Base-by-base conservation (phyloP, 805 yeast species). In the Myxozyma nipponensis region DNA sequence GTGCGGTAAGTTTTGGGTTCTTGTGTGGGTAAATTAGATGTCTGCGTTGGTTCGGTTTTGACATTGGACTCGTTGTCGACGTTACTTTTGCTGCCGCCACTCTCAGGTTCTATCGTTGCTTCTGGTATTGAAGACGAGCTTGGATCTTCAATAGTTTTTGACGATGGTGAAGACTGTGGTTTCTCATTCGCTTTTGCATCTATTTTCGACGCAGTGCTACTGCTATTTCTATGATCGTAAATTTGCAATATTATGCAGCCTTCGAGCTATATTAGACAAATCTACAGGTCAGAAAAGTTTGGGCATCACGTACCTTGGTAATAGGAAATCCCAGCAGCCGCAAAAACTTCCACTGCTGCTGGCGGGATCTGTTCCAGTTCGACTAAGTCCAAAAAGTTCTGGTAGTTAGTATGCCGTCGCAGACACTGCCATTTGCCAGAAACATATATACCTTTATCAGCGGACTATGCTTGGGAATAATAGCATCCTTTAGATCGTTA, bases 281-380 rank as follows among this genome's bases (percentile, higher is more conserved):
- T 3, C 15, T 3, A 21, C 9, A 10, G 19, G 4, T 23, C 5
- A 41, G 30, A 18, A 23, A 4, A 4, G 18, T 18, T 32, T 10
- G 21, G 35, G 22, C 2, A 36, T 35, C 5, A 32, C 13, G 9
- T 37, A 47, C 57, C 97, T 64, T 93, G 97, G 65, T 87, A 91
- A 47, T 88, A 78, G 52, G 80, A 79, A 30, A 90, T 79, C 18
- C 90, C 84, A 34, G 91, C 86, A 66, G 91, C 98, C 62, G 85
- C 81, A 40, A 93, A 75, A 7, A 91, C 85, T 69, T 93, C 98
- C 59, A 89, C 81, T 64, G 91, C 81, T 13, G 95, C 87, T 37
- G 87, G 85, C 1, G 97, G 96, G 13, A 91, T 86, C 61, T 82
- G 83, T 45, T 91, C 95, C 48, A 78, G 73, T 15, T 89, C 83